phyloP scores from a whole-genome alignment of 2,329 filamentous ascomycete species.

The Colletotrichum costaricense region DNA sequence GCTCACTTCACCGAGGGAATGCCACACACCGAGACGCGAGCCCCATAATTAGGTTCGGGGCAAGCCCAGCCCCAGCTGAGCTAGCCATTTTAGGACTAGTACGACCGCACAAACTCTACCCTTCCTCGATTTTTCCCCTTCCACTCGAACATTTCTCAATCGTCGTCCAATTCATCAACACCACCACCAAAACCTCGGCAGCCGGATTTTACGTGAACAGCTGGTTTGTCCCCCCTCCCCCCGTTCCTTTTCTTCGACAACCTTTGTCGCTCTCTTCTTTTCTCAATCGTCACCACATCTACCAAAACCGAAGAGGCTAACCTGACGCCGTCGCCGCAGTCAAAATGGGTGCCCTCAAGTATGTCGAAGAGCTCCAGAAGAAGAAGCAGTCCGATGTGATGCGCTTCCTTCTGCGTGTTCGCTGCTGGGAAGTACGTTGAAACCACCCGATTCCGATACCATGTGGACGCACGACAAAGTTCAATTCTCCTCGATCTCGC shows the following conservation, averaged over 20 bases:
- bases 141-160: neutral
- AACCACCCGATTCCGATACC: conserved; percentile 45
- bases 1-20: neutral
- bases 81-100: conserved; percentile 44
- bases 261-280: neutral
- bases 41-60: conserved; percentile 38
- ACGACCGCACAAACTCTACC: conserved; percentile 45
- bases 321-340: conserved; percentile 48
- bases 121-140: conserved; percentile 44
- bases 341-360: conserved; percentile 99
- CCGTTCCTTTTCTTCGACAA: conserved; percentile 7
- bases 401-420: conserved; percentile 99
- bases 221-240: conserved; percentile 42
- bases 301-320: conserved; percentile 36
- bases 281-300: neutral
- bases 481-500: conserved; percentile 8
- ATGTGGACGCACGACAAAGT: conserved; percentile 48
- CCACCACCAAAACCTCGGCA: conserved; percentile 36
- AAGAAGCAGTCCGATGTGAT: conserved; percentile 99
- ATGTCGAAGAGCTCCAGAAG: conserved; percentile 99
- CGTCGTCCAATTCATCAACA: conserved; percentile 26
- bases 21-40: neutral
- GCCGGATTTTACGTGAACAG: conserved; percentile 39
- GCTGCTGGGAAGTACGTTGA: conserved; percentile 98
- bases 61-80: conserved; percentile 43